phyloP scores from a whole-genome alignment of 306 rosid species.

The Fragaria ananassa region DNA sequence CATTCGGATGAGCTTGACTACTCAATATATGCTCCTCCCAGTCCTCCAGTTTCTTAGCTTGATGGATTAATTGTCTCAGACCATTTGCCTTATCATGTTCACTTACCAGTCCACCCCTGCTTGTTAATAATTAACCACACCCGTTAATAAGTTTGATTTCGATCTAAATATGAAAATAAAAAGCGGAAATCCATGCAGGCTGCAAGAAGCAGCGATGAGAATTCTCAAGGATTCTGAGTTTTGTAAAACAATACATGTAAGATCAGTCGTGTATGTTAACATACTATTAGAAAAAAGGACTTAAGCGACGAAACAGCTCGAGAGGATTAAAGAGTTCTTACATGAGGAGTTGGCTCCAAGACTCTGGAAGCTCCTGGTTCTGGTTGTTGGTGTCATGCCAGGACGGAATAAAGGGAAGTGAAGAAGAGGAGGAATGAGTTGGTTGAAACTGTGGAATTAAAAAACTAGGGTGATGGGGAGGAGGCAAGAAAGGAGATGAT shows the following conservation, averaged over 20 bases:
- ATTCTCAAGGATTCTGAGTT: background rate
- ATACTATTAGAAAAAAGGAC: too few species aligned
- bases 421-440: conserved; percentile 22
- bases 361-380: conserved; percentile 69
- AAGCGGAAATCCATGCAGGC: background rate
- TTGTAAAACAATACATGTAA: background rate
- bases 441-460: conserved; percentile 27
- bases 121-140: background rate
- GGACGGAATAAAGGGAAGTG: conserved; percentile 50
- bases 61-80: conserved; percentile 38
- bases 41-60: conserved; percentile 56
- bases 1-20: conserved; percentile 34
- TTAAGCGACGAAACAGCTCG: background rate
- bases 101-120: conserved; percentile 63
- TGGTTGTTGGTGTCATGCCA: conserved; percentile 51
- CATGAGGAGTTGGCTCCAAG: conserved; percentile 94
- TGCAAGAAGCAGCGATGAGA: background rate
- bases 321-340: conserved; percentile 27
- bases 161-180: background rate
- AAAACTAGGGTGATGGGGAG: conserved; percentile 33
- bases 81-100: conserved; percentile 59
- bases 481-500: conserved; percentile 54
- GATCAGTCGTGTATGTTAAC: background rate
- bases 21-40: conserved; percentile 56
- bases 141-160: background rate